Conservation (phyloP, 805 yeast genomes). For the Spathaspora sp. region DNA sequence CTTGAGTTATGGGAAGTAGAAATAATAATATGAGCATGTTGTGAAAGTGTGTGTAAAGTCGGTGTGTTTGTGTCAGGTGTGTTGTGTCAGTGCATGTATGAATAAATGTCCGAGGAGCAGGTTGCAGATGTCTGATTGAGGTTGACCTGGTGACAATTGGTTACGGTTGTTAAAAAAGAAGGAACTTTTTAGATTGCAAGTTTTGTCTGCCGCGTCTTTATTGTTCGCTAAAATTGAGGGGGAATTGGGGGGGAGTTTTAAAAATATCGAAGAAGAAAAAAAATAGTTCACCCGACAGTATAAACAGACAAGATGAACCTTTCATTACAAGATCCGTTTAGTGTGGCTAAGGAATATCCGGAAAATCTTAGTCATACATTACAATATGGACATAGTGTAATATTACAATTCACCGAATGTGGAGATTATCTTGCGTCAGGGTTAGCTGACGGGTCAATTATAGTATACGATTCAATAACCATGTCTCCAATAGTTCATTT, state of each 20-base stretch:
- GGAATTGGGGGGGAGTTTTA: not conserved
- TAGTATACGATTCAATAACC: conserved; percentile 73
- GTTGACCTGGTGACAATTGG: not conserved
- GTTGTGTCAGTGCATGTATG: not conserved
- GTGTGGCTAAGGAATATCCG: conserved; percentile 89
- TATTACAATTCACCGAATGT: conserved; percentile 60
- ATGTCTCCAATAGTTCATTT: conserved; percentile 51
- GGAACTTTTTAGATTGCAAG: not conserved
- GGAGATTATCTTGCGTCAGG: conserved; percentile 91
- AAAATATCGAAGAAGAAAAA: not conserved
- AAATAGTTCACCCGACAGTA: not conserved
- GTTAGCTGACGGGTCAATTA: conserved; percentile 64
- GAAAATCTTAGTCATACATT: conserved; percentile 74
- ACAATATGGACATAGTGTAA: conserved; percentile 62
- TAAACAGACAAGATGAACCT: conserved; percentile 54
- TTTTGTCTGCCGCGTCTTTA: no score
- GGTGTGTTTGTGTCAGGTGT: no score
- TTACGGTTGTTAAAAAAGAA: no score
- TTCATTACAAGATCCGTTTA: conserved; percentile 82
- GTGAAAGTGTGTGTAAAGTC: no score
- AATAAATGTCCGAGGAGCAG: not conserved
- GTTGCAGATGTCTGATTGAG: not conserved
- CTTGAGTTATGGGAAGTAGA: not conserved
- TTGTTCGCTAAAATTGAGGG: not conserved
- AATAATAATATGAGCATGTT: not conserved